Evolutionary conservation across 2,329 filamentous ascomycete genomes (phyloP).

Genomic region (Verticillium albo-atrum): DNA sequence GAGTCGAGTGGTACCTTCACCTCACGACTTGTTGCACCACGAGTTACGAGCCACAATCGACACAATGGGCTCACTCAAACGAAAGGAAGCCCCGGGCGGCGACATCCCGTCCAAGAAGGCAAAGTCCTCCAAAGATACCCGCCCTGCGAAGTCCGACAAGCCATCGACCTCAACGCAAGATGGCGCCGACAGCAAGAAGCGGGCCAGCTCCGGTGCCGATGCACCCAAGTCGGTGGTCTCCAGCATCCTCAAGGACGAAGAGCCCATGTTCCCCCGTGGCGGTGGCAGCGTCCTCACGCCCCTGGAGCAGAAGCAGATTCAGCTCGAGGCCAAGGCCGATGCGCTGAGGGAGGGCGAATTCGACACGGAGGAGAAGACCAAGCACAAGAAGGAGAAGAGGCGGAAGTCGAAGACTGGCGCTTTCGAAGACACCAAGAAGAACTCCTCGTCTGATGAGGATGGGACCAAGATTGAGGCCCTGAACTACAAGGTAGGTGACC

Average conservation of each 20-base stretch:
- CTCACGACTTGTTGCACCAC: neutral
- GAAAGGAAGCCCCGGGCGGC: constrained; percentile 52
- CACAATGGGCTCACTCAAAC: constrained; percentile 52
- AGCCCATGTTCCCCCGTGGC: constrained; percentile 86
- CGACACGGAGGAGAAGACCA: constrained; percentile 41
- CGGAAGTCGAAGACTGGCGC: constrained; percentile 38
- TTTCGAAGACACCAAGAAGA: constrained; percentile 47
- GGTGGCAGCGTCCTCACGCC: constrained; percentile 88
- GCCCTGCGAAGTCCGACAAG: constrained; percentile 42
- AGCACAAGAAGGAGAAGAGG: constrained; percentile 41
- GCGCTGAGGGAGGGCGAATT: constrained; percentile 74
- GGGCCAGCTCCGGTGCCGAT: constrained; percentile 18
- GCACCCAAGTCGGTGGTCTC: constrained; percentile 35
- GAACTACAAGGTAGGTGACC: constrained; percentile 70
- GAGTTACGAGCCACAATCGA: constrained; percentile 12
- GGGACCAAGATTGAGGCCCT: constrained; percentile 76
- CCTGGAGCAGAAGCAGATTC: constrained; percentile 93
- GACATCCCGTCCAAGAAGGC: constrained; percentile 43
- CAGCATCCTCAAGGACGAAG: constrained; percentile 63
- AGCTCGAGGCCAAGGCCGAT: constrained; percentile 87
- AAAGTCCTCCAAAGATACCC: constrained; percentile 39
- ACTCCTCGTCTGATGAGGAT: constrained; percentile 48
- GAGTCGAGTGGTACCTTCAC: neutral
- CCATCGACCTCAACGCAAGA: constrained; percentile 28
- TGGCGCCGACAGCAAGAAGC: constrained; percentile 26